Base-by-base conservation (phyloP, 164 flowering plant genomes). In the Tetrastigma voinierianum region DNA sequence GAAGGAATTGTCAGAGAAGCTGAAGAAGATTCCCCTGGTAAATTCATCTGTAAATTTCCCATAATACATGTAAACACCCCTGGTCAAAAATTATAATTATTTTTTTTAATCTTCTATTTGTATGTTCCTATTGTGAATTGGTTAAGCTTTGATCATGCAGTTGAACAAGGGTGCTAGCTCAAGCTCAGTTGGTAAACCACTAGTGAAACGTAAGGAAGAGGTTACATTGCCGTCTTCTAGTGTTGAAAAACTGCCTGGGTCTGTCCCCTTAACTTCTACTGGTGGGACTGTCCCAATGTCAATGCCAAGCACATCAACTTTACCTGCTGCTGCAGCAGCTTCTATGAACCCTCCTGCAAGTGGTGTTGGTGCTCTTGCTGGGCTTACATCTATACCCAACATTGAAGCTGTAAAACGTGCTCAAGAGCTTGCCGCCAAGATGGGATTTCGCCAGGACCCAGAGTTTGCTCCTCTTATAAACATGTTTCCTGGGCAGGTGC, bases 371-470 rank as follows among this genome's bases (percentile, higher is more conserved):
- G 71, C 70, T 61, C 77, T 82, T 73, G 48, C 86, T 45, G 86
- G 82, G 54, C 80, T 87, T 63, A 68, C 82, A 46, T 59, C 69
- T 24, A 58, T 79, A 17, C 86, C 89, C 20, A 89, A 84, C 65
- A 24, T 58, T 68, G 99, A 96, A 78, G 98, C 97, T 70, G 98
- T 96, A 55, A 93, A 89, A 65, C 83, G 93, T 67, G 98, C 97
- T 15, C 97, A 92, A 74, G 98, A 93, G 64, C 91, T 96, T 68
- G 99, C 98, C 72, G 98, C 98, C 51, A 90, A 84, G 80, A 88
- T 96, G 98, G 99, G 99, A 54, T 96, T 96, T 71, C 83, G 85
- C 32, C 97, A 93, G 78, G 99, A 96, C 60, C 96, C 97, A 7
- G 81, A 88, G 70, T 96, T 87, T 86, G 93, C 86, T 74, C 93